phyloP scores from a whole-genome alignment of 768 basidiomycete genomes.

The Neoboletus subvelutipes region DNA sequence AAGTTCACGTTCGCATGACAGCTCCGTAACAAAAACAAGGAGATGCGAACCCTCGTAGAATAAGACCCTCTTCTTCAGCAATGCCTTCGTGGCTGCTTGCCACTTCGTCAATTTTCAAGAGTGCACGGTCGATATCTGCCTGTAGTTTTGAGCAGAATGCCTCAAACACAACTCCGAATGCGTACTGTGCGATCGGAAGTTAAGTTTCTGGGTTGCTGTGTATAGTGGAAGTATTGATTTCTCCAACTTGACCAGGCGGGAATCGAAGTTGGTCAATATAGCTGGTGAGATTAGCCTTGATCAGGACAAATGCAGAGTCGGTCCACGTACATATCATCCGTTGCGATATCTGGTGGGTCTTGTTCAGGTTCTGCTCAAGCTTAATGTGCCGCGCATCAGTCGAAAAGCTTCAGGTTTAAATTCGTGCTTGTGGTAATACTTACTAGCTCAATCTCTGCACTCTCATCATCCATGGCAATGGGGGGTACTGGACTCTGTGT shows the following conservation, averaged over 20 bases:
- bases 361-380: slow-evolving; percentile 87
- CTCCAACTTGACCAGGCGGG: slow-evolving; percentile 76
- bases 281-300: slow-evolving; percentile 47
- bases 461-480: slow-evolving; percentile 27
- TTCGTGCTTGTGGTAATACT: neutral
- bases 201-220: slow-evolving; percentile 71
- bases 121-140: slow-evolving; percentile 76
- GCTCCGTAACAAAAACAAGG: slow-evolving; percentile 1
- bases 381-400: slow-evolving; percentile 24
- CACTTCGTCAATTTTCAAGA: slow-evolving; percentile 77
- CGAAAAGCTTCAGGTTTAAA: neutral
- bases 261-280: slow-evolving; percentile 82
- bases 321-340: slow-evolving; percentile 73
- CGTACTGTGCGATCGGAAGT: slow-evolving; percentile 70
- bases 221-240: slow-evolving; percentile 86
- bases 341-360: slow-evolving; percentile 81
- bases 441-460: slow-evolving; percentile 28
- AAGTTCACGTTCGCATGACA: neutral
- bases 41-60: slow-evolving; percentile 63
- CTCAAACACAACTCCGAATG: slow-evolving; percentile 1
- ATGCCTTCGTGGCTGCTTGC: slow-evolving; percentile 73
- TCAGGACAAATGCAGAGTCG: slow-evolving; percentile 1
- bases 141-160: neutral
- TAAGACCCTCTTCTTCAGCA: slow-evolving; percentile 74
- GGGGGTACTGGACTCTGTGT: neutral